Evolutionary conservation across 179 eudicot species (phyloP).

Genomic region (Spergularia azorica): DNA sequence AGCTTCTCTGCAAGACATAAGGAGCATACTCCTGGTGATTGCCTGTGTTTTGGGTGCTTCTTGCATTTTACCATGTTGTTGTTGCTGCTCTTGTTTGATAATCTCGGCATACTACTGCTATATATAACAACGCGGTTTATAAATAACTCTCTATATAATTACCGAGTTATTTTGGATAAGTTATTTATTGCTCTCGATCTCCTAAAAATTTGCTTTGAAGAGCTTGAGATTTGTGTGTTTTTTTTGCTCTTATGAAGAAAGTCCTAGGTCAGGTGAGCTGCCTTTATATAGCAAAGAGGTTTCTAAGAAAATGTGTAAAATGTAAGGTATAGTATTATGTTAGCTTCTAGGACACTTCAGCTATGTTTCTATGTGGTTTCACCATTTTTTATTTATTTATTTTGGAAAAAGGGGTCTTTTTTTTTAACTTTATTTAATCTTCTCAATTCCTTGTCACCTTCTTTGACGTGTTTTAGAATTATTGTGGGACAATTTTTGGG

Average conservation of each 20-base stretch:
- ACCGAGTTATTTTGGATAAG: no score
- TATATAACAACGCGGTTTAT: no score
- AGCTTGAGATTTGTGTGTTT: no score
- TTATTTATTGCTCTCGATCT: no score
- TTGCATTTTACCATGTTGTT: conserved; percentile 30
- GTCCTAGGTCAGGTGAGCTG: conserved; percentile 13
- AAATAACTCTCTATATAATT: no score
- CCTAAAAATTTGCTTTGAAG: no score
- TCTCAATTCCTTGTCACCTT: conserved; percentile 1
- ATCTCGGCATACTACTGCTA: conserved; percentile 2
- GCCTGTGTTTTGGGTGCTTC: conserved; percentile 38
- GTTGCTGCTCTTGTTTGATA: conserved; percentile 8
- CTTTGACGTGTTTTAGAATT: background rate
- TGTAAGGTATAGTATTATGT: background rate
- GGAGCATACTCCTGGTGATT: conserved; percentile 38
- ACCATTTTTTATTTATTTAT: background rate
- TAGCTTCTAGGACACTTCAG: conserved; percentile 31
- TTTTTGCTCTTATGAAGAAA: no score
- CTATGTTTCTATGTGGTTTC: conserved; percentile 34
- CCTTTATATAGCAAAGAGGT: conserved; percentile 10
- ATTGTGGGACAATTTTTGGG: conserved; percentile 13
- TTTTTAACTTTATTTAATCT: conserved; percentile 1
- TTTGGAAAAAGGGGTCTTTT: conserved; percentile 7
- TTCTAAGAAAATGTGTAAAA: background rate
- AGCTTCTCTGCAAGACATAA: conserved; percentile 35